These are phyloP conservation scores for Encephalitozoon intestinalis DNA, from an alignment of 371 early-diverging fungal species.

Conservation along the genomic window DNA sequence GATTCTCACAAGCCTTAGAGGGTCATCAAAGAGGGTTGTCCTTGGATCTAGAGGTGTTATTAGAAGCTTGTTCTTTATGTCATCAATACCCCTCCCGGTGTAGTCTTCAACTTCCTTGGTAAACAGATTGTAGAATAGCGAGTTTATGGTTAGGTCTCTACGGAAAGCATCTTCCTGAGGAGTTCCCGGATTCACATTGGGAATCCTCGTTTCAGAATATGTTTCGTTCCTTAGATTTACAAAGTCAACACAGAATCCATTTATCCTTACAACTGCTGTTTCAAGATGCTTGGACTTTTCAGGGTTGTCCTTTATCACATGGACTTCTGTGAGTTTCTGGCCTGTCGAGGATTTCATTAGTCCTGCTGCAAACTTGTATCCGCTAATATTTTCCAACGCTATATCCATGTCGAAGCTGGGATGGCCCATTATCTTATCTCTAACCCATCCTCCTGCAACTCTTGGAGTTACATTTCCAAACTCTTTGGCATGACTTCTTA, in stretches of 20 bases:
- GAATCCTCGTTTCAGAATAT: conserved; percentile 76
- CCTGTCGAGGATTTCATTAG: conserved; percentile 59
- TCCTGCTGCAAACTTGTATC: conserved; percentile 76
- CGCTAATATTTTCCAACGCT: conserved; percentile 83
- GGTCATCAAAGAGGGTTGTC: conserved; percentile 89
- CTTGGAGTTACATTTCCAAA: conserved; percentile 35
- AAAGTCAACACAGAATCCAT: conserved; percentile 78
- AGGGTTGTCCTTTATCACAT: conserved; percentile 80
- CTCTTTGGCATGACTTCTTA: not conserved
- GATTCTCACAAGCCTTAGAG: conserved; percentile 83
- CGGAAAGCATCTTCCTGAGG: conserved; percentile 87
- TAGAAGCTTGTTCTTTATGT: conserved; percentile 55
- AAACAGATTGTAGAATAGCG: conserved; percentile 89
- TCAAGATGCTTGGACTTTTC: conserved; percentile 94
- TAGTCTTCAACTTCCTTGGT: conserved; percentile 79
- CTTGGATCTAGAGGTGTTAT: conserved; percentile 81
- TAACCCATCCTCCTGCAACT: conserved; percentile 60
- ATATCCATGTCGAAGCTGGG: conserved; percentile 85
- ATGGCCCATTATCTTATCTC: conserved; percentile 71
- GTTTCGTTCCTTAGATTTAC: conserved; percentile 82
- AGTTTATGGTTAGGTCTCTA: conserved; percentile 92
- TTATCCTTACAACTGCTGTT: conserved; percentile 77
- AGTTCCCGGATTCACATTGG: conserved; percentile 75
- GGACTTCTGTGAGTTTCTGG: conserved; percentile 61
- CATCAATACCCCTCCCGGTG: conserved; percentile 64